A percentile compares a stretch with the other conserved stretches of the same genome.
These are phyloP conservation scores for Chloranthus sessilifolius DNA, from an alignment of 164 flowering plant species.

Conservation along the genomic window DNA sequence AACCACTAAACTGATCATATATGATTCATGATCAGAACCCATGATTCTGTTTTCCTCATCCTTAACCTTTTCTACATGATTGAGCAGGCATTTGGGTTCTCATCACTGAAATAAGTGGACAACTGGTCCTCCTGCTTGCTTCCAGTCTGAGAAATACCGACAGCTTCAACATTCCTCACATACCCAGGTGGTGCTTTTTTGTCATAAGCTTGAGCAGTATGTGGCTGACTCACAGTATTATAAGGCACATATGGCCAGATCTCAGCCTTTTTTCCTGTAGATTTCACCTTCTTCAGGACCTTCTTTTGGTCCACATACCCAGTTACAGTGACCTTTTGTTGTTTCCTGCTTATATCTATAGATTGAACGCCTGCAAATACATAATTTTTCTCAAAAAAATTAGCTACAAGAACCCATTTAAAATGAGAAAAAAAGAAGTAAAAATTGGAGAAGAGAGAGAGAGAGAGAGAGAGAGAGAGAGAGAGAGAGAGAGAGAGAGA, in stretches of 20 bases:
- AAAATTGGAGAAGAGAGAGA: no score
- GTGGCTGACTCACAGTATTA: constrained; percentile 59
- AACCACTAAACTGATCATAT: no score
- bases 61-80: constrained; percentile 46
- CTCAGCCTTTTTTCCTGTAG: constrained; percentile 70
- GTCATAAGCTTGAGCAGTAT: constrained; percentile 65
- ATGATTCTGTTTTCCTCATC: no score
- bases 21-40: no score
- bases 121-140: constrained; percentile 41
- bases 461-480: no score
- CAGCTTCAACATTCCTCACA: constrained; percentile 45
- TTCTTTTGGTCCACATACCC: constrained; percentile 67
- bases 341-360: constrained; percentile 70
- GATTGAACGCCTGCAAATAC: constrained; percentile 55
- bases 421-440: no score
- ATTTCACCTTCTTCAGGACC: constrained; percentile 57
- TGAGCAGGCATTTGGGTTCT: constrained; percentile 80
- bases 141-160: constrained; percentile 22
- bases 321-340: constrained; percentile 69
- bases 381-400: no score
- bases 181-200: constrained; percentile 81
- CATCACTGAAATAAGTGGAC: constrained; percentile 76
- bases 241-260: constrained; percentile 87
- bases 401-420: no score
- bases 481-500: no score